Conservation (phyloP, 495 filamentous ascomycete species). For the Aspergillus ostianus region DNA sequence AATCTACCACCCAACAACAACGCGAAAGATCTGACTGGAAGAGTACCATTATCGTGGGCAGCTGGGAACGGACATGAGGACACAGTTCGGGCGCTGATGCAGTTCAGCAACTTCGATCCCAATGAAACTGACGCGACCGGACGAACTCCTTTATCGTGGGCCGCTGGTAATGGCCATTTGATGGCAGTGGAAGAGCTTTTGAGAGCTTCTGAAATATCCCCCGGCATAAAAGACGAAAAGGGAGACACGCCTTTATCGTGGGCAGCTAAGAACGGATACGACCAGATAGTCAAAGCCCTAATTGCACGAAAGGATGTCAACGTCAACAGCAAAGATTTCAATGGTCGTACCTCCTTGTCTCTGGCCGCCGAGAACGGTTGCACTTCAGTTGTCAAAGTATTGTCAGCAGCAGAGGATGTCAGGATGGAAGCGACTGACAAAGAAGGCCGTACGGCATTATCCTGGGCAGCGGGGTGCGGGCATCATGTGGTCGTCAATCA, state of each 20-base stretch:
- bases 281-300: background rate
- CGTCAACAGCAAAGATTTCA: background rate
- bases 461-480: background rate
- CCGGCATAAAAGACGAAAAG: background rate
- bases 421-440: background rate
- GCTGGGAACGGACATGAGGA: conserved; percentile 7
- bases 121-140: conserved; percentile 4
- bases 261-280: background rate
- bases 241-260: background rate
- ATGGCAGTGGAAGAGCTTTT: conserved; percentile 6
- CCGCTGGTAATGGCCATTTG: conserved; percentile 8
- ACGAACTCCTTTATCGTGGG: conserved; percentile 13
- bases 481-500: background rate
- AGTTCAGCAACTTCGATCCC: background rate
- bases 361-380: background rate
- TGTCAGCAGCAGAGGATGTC: background rate
- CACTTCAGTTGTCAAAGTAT: background rate
- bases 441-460: background rate
- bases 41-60: conserved; percentile 15
- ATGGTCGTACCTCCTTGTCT: background rate
- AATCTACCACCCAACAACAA: conserved; percentile 6
- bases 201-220: background rate
- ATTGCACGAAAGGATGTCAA: background rate
- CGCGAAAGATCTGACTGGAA: background rate
- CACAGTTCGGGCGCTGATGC: conserved; percentile 11